phyloP scores from a whole-genome alignment of 208 protist genomes.

The Trypanosoma cruzi region DNA sequence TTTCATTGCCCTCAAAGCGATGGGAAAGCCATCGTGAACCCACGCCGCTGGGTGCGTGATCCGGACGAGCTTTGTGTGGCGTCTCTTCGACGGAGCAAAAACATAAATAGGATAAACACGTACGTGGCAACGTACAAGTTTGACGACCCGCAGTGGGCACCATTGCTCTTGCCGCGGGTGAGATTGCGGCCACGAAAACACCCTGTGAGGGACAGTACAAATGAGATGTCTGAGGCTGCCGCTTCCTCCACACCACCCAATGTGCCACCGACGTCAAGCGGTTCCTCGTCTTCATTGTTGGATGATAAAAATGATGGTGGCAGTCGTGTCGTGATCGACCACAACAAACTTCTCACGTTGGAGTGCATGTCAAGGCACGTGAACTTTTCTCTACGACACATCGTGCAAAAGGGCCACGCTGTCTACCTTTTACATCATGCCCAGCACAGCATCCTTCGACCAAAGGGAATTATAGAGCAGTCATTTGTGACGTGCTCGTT shows the following conservation, averaged over 20 bases:
- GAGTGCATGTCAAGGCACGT: constrained; percentile 79
- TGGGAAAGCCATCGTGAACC: constrained; percentile 3
- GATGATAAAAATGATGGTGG: not conserved
- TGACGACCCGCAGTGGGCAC: constrained; percentile 80
- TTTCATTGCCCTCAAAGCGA: constrained; percentile 4
- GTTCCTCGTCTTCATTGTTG: constrained; percentile 8
- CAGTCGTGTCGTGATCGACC: constrained; percentile 42
- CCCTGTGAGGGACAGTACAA: constrained; percentile 16
- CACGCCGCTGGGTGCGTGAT: constrained; percentile 84
- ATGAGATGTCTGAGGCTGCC: not conserved
- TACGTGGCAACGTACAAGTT: constrained; percentile 92
- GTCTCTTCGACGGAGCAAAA: constrained; percentile 68
- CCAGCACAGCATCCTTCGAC: constrained; percentile 80
- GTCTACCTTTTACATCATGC: constrained; percentile 78
- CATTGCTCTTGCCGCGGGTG: constrained; percentile 78
- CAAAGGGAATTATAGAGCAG: constrained; percentile 77
- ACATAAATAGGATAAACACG: constrained; percentile 77
- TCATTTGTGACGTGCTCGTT: constrained; percentile 86
- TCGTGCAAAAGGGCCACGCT: constrained; percentile 88
- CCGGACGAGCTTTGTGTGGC: constrained; percentile 84
- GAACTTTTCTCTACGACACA: constrained; percentile 82
- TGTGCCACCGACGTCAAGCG: constrained; percentile 7
- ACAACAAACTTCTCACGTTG: constrained; percentile 77
- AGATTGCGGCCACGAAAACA: constrained; percentile 24
- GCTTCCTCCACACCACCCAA: not conserved